These are phyloP conservation scores for Chalaropsis thielavioides DNA, from an alignment of 2,329 filamentous ascomycete genomes.

Conservation along the genomic window DNA sequence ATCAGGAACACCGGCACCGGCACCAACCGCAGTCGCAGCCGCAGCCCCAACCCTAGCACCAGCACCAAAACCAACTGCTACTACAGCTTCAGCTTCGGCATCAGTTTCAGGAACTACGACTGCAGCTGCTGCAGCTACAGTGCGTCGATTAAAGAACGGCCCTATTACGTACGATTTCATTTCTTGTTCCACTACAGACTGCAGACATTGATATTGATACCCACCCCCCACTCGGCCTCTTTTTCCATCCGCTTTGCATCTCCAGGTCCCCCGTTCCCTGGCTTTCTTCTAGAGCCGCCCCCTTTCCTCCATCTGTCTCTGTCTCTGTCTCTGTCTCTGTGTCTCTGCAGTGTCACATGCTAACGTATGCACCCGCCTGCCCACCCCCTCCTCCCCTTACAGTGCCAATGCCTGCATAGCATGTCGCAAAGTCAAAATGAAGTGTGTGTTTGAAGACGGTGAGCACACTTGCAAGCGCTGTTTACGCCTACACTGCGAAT, in stretches of 20 bases:
- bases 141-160: slow-evolving; percentile 16
- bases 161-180: slow-evolving; percentile 16
- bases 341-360: background rate
- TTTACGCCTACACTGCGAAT: slow-evolving; percentile 26
- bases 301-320: background rate
- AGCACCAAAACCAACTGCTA: background rate
- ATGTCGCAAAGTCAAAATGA: slow-evolving; percentile 29
- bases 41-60: background rate
- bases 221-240: background rate
- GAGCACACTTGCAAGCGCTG: slow-evolving; percentile 26
- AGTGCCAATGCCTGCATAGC: slow-evolving; percentile 25
- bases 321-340: too few relatives aligned
- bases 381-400: background rate
- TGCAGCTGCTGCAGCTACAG: background rate
- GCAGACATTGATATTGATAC: background rate
- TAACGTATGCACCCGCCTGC: background rate
- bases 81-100: background rate
- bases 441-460: slow-evolving; percentile 22
- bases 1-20: background rate
- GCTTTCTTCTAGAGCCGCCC: background rate
- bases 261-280: background rate
- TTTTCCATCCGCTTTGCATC: too few relatives aligned
- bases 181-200: background rate
- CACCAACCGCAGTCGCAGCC: background rate
- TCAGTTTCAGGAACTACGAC: background rate